phyloP scores from a whole-genome alignment of 192 early-diverging fungal species.

The Gamsiella multidivaricata region DNA sequence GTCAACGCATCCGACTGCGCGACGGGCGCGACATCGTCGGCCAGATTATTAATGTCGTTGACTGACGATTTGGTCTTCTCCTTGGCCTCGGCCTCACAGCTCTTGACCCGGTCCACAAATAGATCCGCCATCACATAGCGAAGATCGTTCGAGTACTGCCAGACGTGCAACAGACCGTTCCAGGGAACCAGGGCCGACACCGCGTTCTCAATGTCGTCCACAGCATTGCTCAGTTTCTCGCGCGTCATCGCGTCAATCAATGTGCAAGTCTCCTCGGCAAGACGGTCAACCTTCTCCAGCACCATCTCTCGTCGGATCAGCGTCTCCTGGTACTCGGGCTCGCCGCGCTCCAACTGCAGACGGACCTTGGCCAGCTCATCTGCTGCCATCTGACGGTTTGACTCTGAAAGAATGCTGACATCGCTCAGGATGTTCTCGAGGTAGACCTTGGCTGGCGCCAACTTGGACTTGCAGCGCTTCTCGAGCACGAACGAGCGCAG shows the following conservation, averaged over 20 bases:
- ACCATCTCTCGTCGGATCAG: constrained; percentile 77
- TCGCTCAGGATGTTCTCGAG: constrained; percentile 88
- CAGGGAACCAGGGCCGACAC: constrained; percentile 78
- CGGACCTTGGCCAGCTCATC: constrained; percentile 71
- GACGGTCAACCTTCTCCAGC: constrained; percentile 68
- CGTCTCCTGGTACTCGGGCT: constrained; percentile 83
- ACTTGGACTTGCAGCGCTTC: constrained; percentile 93
- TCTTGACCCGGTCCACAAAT: constrained; percentile 70
- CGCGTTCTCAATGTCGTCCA: constrained; percentile 74
- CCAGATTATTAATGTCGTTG: constrained; percentile 55
- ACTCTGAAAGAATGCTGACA: constrained; percentile 75
- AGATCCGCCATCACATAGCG: constrained; percentile 73
- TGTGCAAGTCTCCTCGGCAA: constrained; percentile 69
- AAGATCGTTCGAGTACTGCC: constrained; percentile 89
- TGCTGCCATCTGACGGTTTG: constrained; percentile 73
- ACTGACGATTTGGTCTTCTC: constrained; percentile 52
- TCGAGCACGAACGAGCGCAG: constrained; percentile 94
- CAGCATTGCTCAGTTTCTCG: constrained; percentile 58
- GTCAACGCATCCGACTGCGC: constrained; percentile 28
- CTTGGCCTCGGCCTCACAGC: constrained; percentile 68
- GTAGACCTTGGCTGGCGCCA: constrained; percentile 94
- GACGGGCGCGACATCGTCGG: constrained; percentile 37
- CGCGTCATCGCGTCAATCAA: constrained; percentile 62
- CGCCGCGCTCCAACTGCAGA: constrained; percentile 67
- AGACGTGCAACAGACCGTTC: constrained; percentile 83